Base-by-base conservation (phyloP, 2,329 filamentous ascomycete genomes). In the Hymenoscyphus repandus region DNA sequence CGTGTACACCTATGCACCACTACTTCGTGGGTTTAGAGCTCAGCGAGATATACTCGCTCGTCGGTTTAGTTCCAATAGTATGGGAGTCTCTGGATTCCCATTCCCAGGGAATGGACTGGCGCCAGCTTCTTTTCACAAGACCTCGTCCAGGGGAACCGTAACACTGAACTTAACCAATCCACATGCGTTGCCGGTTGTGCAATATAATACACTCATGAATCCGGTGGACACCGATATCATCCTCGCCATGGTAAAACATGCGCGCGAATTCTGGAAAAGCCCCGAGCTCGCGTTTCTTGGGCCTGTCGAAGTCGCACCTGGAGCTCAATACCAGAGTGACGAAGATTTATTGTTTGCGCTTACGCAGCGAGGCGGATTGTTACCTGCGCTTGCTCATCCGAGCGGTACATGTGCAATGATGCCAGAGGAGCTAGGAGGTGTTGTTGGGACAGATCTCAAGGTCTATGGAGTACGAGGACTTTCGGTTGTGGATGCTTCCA, bases 281-380 rank as follows among this genome's bases (percentile, higher is more conserved):
- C 40, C 56, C 46, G 62, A 64, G 5, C 66, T 64, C 54, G 59
- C 66, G 50, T 51, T 51, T 22, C 57, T 68, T 5, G 53, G 53
- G 18, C 63, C 67, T n/a, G 60, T 64, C 2, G 68, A 69, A 54
- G 54, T 62, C 6, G 42, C 52, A 0, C 68, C 68, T 2, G 68
- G 67, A 2, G 41, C 51, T 17, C 31, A 51, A 53, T 31, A 62
- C 10, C 56, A 53, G 10, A 54, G 50, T n/a, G 59, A 64, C 54
- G 58, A 57, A 5, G 58, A 59, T 6, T 40, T 66, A 49, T 45
- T n/a, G 53, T 57, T 27, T 62, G 58, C 48, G 50, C 64, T 45
- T 64, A 60, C 90, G 49, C 78, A 50, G 43, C 58, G 30, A 59
- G 32, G 43, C 13, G 4, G 31, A 20, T 44, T 45, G 58, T 72